phyloP scores from a whole-genome alignment of 768 basidiomycete genomes.

The Lentinus tigrinus region DNA sequence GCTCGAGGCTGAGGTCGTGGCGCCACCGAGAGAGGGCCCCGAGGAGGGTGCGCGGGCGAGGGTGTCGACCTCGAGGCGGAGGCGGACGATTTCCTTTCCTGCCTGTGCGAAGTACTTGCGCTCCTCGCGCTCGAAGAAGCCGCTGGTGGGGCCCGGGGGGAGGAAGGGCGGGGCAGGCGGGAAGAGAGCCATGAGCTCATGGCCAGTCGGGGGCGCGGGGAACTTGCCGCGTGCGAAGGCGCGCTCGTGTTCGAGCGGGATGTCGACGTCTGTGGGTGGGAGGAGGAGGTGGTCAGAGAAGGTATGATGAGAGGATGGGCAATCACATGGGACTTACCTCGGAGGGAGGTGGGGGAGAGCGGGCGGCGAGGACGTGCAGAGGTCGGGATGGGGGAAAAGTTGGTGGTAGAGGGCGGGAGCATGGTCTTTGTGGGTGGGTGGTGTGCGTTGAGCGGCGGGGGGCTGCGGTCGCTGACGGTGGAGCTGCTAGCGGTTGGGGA shows the following conservation, averaged over 20 bases:
- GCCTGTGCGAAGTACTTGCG: conserved; percentile 80
- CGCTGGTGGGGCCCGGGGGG: conserved; percentile 64
- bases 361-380: conserved; percentile 49
- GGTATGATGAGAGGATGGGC: background rate
- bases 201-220: conserved; percentile 76
- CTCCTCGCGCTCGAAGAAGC: conserved; percentile 74
- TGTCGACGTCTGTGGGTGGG: conserved; percentile 58
- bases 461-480: conserved; percentile 44
- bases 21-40: background rate
- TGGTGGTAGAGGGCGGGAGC: conserved; percentile 17
- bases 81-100: conserved; percentile 74
- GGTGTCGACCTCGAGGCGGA: conserved; percentile 69
- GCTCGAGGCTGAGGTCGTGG: background rate
- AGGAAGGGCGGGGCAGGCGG: conserved; percentile 68
- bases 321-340: conserved; percentile 40
- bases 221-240: conserved; percentile 54
- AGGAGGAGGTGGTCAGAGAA: background rate
- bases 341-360: conserved; percentile 60
- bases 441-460: conserved; percentile 18
- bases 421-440: conserved; percentile 5
- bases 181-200: conserved; percentile 85
- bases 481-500: conserved; percentile 51
- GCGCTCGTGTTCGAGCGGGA: conserved; percentile 43
- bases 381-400: conserved; percentile 32
- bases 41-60: conserved; percentile 11